Conservation (phyloP, 805 yeast genomes). For the Saccharomycopsis fodiens region DNA sequence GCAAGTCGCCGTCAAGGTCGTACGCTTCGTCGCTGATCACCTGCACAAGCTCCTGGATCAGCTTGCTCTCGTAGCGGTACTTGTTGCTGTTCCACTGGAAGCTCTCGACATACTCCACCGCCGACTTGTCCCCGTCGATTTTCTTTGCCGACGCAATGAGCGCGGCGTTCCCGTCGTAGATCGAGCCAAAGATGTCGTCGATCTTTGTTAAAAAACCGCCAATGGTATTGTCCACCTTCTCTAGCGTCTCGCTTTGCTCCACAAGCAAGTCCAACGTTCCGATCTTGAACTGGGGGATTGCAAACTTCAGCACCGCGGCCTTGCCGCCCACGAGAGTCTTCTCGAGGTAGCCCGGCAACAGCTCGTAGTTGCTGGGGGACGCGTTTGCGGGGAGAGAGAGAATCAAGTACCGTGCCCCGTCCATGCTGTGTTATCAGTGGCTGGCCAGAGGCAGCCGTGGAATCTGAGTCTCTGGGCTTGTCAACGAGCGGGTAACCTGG, state of each 20-base stretch:
- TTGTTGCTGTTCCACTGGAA: conserved; percentile 88
- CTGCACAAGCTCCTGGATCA: conserved; percentile 68
- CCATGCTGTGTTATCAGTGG: too few species aligned
- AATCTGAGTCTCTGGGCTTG: too few species aligned
- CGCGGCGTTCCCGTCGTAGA: conserved; percentile 36
- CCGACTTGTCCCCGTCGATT: conserved; percentile 41
- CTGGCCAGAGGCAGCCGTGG: too few species aligned
- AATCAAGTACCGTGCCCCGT: conserved; percentile 8
- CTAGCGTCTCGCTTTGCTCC: conserved; percentile 82
- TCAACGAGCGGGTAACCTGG: too few species aligned
- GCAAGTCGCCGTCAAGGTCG: conserved; percentile 78
- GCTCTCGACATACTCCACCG: conserved; percentile 57
- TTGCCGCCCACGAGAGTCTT: conserved; percentile 48
- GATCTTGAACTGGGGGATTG: conserved; percentile 80
- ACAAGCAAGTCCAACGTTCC: conserved; percentile 92
- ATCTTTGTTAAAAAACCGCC: conserved; percentile 62
- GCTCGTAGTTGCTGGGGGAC: conserved; percentile 14
- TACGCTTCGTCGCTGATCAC: conserved; percentile 68
- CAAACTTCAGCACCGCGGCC: conserved; percentile 47
- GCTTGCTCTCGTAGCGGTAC: conserved; percentile 68
- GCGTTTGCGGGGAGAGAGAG: conserved; percentile 18
- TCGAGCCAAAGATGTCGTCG: conserved; percentile 57
- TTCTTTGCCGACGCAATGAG: conserved; percentile 41
- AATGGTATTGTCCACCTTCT: conserved; percentile 75
- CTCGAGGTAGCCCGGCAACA: conserved; percentile 31